Conservation (phyloP, 164 flowering plant species). For the Euptelea pleiosperma region DNA sequence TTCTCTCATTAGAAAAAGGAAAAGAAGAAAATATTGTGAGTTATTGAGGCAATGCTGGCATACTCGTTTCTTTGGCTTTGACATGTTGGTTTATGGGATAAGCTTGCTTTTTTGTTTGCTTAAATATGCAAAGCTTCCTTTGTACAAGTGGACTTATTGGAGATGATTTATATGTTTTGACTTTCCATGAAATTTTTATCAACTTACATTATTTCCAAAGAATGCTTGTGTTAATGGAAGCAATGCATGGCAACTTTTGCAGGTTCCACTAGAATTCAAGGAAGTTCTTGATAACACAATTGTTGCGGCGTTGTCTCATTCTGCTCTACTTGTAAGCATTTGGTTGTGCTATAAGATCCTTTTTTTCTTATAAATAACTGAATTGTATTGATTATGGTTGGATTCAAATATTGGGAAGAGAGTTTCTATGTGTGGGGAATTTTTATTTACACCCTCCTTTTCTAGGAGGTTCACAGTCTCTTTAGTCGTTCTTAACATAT, state of each 20-base stretch:
- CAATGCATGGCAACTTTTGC: slow-evolving; percentile 19
- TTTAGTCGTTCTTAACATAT: too few relatives aligned
- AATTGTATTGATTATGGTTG: too few relatives aligned
- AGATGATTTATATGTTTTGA: background rate
- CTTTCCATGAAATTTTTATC: background rate
- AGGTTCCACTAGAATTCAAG: slow-evolving; percentile 87
- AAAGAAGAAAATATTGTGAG: slow-evolving; percentile 2
- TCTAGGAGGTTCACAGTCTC: too few relatives aligned
- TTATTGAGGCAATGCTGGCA: background rate
- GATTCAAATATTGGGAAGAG: too few relatives aligned
- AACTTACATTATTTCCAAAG: background rate
- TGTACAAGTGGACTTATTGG: background rate
- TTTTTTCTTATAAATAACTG: too few relatives aligned
- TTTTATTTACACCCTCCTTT: too few relatives aligned
- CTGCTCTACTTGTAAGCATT: slow-evolving; percentile 65
- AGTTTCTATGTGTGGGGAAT: too few relatives aligned
- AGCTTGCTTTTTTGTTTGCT: background rate
- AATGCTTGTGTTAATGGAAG: background rate
- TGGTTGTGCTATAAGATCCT: background rate
- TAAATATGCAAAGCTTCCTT: background rate
- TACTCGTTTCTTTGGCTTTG: background rate
- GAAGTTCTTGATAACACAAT: slow-evolving; percentile 81
- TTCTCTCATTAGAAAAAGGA: too few relatives aligned
- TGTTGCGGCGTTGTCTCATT: slow-evolving; percentile 76
- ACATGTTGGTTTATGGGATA: background rate